Conservation (phyloP, 495 filamentous ascomycete genomes). For the Daldinia caldariorum region DNA sequence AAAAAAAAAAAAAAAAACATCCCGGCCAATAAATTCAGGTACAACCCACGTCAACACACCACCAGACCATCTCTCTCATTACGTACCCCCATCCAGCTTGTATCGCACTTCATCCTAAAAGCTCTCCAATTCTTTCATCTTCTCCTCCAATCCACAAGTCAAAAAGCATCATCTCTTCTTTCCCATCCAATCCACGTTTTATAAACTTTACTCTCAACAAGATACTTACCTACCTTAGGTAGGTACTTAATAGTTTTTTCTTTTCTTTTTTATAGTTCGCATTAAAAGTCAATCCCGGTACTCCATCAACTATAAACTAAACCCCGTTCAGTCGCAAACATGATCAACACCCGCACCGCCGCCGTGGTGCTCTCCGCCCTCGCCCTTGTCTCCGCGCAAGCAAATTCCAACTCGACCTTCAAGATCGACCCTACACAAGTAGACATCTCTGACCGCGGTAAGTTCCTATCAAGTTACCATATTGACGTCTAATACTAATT, state of each 20-base stretch:
- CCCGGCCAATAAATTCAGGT: slow-evolving; percentile 32
- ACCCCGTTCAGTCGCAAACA: slow-evolving; percentile 35
- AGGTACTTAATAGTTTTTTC: too few relatives aligned
- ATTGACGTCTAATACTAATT: slow-evolving; percentile 20
- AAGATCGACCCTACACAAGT: slow-evolving; percentile 47
- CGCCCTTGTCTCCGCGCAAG: slow-evolving; percentile 48
- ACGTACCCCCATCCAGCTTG: slow-evolving; percentile 36
- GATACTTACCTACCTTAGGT: slow-evolving; percentile 27
- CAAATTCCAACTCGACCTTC: slow-evolving; percentile 48
- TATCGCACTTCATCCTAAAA: slow-evolving; percentile 22
- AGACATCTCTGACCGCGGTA: slow-evolving; percentile 38
- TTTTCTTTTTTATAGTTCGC: slow-evolving; percentile 12
- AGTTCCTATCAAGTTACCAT: slow-evolving; percentile 7
- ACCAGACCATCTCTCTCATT: slow-evolving; percentile 27
- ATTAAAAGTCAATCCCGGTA: slow-evolving; percentile 21
- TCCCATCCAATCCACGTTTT: slow-evolving; percentile 26
- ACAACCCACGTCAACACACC: slow-evolving; percentile 26
- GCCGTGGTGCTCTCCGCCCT: slow-evolving; percentile 48
- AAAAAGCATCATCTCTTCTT: slow-evolving; percentile 7
- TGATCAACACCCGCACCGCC: slow-evolving; percentile 45
- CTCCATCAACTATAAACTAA: slow-evolving; percentile 2
- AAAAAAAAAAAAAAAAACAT: background rate
- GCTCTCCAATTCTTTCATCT: slow-evolving; percentile 26
- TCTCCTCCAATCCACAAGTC: slow-evolving; percentile 17
- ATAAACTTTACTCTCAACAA: slow-evolving; percentile 21